Percentiles rank a stretch among this genome's conserved stretches.
Evolutionary conservation across 129 eudicot genomes (phyloP).

Genomic region (sunflower (Helianthus annuus)): HanXRQr2.0-SUNRISE NC_035447.2:108024409-108024908

Average conservation of each 20-base stretch:
- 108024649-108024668: slow-evolving; percentile 20
- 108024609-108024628: too few relatives aligned
- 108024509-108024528: too few relatives aligned
- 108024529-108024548: too few relatives aligned
- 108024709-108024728: too few relatives aligned
- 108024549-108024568: too few relatives aligned
- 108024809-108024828: slow-evolving; percentile 14
- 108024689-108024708: too few relatives aligned
- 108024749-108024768: too few relatives aligned
- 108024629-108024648: slow-evolving; percentile 29
- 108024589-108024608: too few relatives aligned
- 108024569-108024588: too few relatives aligned
- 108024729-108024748: background rate
- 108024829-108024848: slow-evolving; percentile 12
- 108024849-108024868: slow-evolving; percentile 50
- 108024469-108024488: slow-evolving; percentile 33
- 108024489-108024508: slow-evolving; percentile 24
- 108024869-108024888: slow-evolving; percentile 25
- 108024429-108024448: slow-evolving; percentile 62
- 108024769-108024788: background rate
- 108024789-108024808: background rate
- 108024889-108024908: slow-evolving; percentile 34
- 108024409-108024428: slow-evolving; percentile 17
- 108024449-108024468: slow-evolving; percentile 21
- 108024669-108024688: too few relatives aligned